These are phyloP conservation scores for Pyrenophora seminiperda DNA, from an alignment of 2,329 filamentous ascomycete species.

Conservation along the genomic window DNA sequence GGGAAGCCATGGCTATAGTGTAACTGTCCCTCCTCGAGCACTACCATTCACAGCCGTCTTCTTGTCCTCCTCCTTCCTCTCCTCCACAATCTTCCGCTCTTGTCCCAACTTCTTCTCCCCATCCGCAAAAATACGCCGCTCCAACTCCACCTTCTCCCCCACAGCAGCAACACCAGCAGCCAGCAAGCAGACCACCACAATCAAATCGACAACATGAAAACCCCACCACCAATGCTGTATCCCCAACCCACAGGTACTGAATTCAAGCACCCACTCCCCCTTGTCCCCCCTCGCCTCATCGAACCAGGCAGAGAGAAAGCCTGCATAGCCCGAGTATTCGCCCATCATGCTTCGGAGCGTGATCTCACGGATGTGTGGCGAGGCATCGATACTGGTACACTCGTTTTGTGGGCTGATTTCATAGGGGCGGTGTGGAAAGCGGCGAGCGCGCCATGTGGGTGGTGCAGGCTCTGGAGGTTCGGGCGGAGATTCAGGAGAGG, in stretches of 20 bases:
- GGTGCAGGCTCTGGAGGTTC: neutral
- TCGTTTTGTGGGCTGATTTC: constrained; percentile 43
- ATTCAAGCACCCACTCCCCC: constrained; percentile 83
- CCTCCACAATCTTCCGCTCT: neutral
- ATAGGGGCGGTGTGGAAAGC: constrained; percentile 23
- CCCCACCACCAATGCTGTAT: constrained; percentile 95
- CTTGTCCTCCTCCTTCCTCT: no score
- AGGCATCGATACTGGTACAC: constrained; percentile 23
- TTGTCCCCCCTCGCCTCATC: constrained; percentile 71
- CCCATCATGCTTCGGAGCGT: constrained; percentile 99
- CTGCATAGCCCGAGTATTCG: constrained; percentile 88
- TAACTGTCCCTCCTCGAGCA: neutral
- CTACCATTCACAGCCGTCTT: neutral
- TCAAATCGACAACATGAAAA: constrained; percentile 62
- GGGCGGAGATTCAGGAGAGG: neutral
- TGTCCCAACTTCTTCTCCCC: neutral
- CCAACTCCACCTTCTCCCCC: neutral
- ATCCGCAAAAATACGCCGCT: neutral
- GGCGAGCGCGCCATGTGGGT: constrained; percentile 32
- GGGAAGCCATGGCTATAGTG: no score
- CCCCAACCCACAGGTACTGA: constrained; percentile 76
- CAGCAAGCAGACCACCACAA: constrained; percentile 1
- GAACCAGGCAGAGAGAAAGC: constrained; percentile 88
- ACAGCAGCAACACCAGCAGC: neutral
- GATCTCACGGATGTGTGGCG: constrained; percentile 76